Evolutionary conservation across 2,329 filamentous ascomycete species (phyloP).

Genomic region (Fusarium nisikadoi): DNA sequence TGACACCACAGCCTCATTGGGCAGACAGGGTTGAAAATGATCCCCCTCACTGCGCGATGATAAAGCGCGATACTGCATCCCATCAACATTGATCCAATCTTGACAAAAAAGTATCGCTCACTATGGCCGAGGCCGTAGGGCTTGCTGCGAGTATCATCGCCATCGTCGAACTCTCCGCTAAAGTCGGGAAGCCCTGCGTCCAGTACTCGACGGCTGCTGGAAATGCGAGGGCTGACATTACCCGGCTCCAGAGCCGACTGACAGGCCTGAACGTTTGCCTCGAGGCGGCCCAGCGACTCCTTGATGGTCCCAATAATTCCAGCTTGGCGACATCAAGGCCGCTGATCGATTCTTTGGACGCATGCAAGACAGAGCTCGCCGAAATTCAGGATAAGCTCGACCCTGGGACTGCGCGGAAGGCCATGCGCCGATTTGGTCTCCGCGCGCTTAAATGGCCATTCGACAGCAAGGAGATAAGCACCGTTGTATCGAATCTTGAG

Average conservation of each 20-base stretch:
- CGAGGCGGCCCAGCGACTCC: not conserved
- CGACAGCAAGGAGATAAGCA: not conserved
- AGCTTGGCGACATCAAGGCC: not conserved
- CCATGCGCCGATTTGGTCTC: not conserved
- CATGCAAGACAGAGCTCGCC: rapidly evolving
- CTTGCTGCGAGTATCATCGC: not conserved
- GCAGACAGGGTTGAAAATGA: not conserved
- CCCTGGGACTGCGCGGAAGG: not conserved
- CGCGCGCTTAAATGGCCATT: not conserved
- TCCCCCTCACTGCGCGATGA: not conserved
- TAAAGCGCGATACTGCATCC: rapidly evolving
- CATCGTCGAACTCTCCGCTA: not conserved
- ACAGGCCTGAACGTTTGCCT: not conserved
- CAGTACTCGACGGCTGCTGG: not conserved
- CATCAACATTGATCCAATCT: rapidly evolving
- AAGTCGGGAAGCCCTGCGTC: not conserved
- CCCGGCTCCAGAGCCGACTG: rapidly evolving
- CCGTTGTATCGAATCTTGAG: not conserved
- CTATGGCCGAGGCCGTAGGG: not conserved
- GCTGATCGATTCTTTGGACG: not conserved
- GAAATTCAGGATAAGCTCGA: not conserved
- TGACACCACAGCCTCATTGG: not conserved
- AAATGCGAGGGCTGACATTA: not conserved
- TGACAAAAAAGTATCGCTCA: not conserved
- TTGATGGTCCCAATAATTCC: not conserved